Percentiles rank a stretch among this genome's conserved stretches.
phyloP scores from a whole-genome alignment of 495 filamentous ascomycete species.

The Neurospora intermedia region DNA sequence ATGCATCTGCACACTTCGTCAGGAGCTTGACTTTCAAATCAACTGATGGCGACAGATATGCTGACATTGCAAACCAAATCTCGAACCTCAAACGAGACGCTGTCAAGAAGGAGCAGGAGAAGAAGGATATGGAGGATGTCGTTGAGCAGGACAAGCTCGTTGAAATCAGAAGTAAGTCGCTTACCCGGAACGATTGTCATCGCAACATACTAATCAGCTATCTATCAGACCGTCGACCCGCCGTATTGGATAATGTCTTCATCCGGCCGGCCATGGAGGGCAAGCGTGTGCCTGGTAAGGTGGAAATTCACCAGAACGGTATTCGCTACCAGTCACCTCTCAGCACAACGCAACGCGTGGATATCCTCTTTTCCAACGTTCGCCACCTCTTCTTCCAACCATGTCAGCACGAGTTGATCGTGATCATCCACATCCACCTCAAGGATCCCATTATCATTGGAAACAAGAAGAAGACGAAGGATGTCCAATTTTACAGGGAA shows the following conservation, averaged over 20 bases:
- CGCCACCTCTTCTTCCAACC: constrained; percentile 99
- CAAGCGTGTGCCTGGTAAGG: constrained; percentile 86
- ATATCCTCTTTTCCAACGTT: constrained; percentile 96
- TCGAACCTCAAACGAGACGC: constrained; percentile 87
- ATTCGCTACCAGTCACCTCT: constrained; percentile 88
- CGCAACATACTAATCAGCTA: constrained; percentile 21
- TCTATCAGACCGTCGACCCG: constrained; percentile 66
- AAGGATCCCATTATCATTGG: constrained; percentile 98
- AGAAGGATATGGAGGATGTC: constrained; percentile 99
- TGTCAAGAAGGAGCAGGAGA: constrained; percentile 86
- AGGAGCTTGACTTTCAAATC: constrained; percentile 90
- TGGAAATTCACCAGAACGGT: constrained; percentile 98
- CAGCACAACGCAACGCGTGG: constrained; percentile 68
- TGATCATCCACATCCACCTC: constrained; percentile 95
- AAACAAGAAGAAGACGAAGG: constrained; percentile 92
- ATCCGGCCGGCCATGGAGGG: constrained; percentile 90
- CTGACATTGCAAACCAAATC: constrained; percentile 80
- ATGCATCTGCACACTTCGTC: constrained; percentile 89
- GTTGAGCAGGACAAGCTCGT: constrained; percentile 96
- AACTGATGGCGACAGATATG: constrained; percentile 74
- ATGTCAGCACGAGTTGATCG: constrained; percentile 87
- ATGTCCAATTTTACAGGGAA: constrained; percentile 97
- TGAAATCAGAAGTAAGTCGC: constrained; percentile 68
- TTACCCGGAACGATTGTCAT: background rate
- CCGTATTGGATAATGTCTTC: constrained; percentile 79